Base-by-base conservation (phyloP, 306 rosid species). In the Sicyos baderoa region DNA sequence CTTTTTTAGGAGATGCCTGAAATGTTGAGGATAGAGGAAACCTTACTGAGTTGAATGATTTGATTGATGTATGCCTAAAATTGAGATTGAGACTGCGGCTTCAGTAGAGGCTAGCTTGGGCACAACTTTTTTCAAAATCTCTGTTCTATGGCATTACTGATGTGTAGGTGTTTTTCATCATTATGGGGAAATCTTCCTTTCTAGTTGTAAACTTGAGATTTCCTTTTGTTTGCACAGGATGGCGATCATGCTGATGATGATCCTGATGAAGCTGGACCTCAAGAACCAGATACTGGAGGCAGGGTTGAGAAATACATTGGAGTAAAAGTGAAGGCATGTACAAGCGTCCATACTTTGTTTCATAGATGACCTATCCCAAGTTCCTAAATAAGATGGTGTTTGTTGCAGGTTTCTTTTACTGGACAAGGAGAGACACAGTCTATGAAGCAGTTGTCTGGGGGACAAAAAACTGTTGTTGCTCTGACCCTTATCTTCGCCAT, bases 341-440 rank as follows among this genome's bases (percentile, higher is more conserved):
- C 19, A 73, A 74, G 50, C 54, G 23, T 61, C 63, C 48, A 8
- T 25, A 60, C 44, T 6, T 72, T 5, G 18, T 72, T 72, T n/a
- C 29, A 23, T 22, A 37, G 63, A 54, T 0, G 42, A 4, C 22
- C 2, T 57, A 25, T 64, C 49, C 35, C 7, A 9, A 25, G 10
- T 60, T 72, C 60, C 16, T 27, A 59, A 23, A 25, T 45, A 32
- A 72, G 60, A 47, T 60, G 60, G 35, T 10, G n/a, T 54, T 61
- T 68, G 42, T 82, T 78, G 54, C 82, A 93, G 99, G 99, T 93
- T 76, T 93, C 99, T 76, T 93, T 90, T 74, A 86, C 97, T 12
- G 99, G 99, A 60, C 99, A 90, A 81, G 97, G 99, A 75, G 96
- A 93, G 78, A 93, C 99, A 55, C 96, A 93, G 81, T 93, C 99